These are phyloP conservation scores for Leptodontidium sp. DNA, from an alignment of 2,329 filamentous ascomycete species.

Conservation along the genomic window DNA sequence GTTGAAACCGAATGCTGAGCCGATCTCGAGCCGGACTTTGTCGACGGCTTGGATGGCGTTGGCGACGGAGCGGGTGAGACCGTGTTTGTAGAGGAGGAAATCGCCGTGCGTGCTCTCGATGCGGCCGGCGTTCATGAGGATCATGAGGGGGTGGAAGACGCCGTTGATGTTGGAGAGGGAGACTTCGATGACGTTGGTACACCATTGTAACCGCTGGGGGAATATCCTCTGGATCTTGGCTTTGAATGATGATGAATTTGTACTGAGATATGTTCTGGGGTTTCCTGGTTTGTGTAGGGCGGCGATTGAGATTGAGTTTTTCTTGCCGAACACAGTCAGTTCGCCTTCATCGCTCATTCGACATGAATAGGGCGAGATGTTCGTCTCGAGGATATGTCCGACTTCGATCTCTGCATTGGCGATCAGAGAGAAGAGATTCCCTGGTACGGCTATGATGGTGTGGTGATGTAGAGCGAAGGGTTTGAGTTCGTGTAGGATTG, in stretches of 20 bases:
- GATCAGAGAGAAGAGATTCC: constrained; percentile 27
- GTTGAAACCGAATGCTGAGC: constrained; percentile 22
- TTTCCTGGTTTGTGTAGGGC: constrained; percentile 8
- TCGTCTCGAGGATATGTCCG: constrained; percentile 23
- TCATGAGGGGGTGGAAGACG: constrained; percentile 36
- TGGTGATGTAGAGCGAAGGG: constrained; percentile 15
- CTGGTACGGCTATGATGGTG: constrained; percentile 25
- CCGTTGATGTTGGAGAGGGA: constrained; percentile 34
- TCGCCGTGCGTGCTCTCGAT: constrained; percentile 26
- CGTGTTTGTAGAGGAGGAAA: constrained; percentile 27
- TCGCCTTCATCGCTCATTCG: constrained; percentile 23
- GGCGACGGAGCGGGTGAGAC: constrained; percentile 28
- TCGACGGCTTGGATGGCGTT: constrained; percentile 30
- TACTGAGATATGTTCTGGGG: neutral
- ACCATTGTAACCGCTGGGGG: constrained; percentile 26
- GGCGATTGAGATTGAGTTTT: constrained; percentile 21
- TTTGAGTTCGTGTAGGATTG: constrained; percentile 20
- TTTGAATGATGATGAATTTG: neutral
- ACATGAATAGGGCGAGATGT: constrained; percentile 25
- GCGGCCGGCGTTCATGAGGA: constrained; percentile 34
- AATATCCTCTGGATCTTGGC: constrained; percentile 23
- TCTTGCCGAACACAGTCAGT: constrained; percentile 24
- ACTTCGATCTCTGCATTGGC: constrained; percentile 11
- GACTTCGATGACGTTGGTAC: constrained; percentile 30
- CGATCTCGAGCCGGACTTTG: constrained; percentile 24